Base-by-base conservation (phyloP, 2,329 filamentous ascomycete genomes). In the Chrysoporthe austroafricana region DNA sequence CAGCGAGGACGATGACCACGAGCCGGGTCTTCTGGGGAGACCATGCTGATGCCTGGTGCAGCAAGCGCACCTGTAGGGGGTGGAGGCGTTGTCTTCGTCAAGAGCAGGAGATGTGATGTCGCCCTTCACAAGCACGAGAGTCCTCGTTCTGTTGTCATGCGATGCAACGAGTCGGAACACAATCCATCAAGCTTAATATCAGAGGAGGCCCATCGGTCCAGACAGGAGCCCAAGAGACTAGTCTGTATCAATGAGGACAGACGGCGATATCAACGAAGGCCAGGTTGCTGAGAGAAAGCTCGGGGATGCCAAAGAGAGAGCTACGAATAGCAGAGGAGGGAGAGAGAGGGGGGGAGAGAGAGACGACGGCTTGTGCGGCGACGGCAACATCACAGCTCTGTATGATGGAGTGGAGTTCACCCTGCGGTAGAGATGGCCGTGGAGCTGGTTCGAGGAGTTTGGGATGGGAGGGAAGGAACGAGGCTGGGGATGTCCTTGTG, bases 11-110 rank as follows among this genome's bases (percentile, higher is more conserved):
- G 61, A 50, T 48, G 64, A 59, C 42, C 18, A 18, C 36, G 57
- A 11, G 60, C 26, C 9, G 48, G 21, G 42, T 18, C 43, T 34
- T 57, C 48, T 21, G 48, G 32, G 18, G 46, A 52, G 4, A 39
- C 61, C 67, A 69, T 69, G 16, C 16, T 39, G 56, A 21, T 54
- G 39, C 9, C 46, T 32, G n/a, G 8, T 54, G 11, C 61, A 21
- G 26, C 39, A 18, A 60, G 21, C 39, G 36, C 11, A 39, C 21
- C 16, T 63, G 34, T 21, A 2, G 21, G 36, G 6, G 6, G 36
- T 14, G 18, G 8, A 36, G 60, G 7, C 18, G 9, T 44, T 5
- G 4, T 32, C 58, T 44, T n/a, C 14, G 54, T 13, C 7, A 16
- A 57, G 34, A 16, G 18, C 54, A 57, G 34, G 6, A 57, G 14